Base-by-base conservation (phyloP, 1,284 basidiomycete genomes). In the Taiwanofungus camphoratus region DNA sequence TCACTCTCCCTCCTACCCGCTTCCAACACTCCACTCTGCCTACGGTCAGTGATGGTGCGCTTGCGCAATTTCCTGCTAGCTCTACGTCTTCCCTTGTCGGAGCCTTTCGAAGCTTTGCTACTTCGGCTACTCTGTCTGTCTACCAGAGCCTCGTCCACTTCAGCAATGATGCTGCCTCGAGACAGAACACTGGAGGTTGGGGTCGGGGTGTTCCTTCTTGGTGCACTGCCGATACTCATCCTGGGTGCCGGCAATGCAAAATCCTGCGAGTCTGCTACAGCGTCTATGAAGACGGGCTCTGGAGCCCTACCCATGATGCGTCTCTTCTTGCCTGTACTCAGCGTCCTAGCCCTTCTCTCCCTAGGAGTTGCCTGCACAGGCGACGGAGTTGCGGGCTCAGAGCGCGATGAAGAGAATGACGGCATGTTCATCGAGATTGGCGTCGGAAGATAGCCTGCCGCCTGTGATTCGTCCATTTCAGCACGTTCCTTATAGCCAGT, bases 81-180 rank as follows among this genome's bases (percentile, higher is more conserved):
- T 19, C 29, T 30, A 6, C 37, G 35, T 36, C 8, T 16, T 16
- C 16, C 11, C 35, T 8, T 6, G 35, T 11, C 12, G 12, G n/a
- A n/a, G n/a, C n/a, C n/a, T n/a, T n/a, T n/a, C n/a, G n/a, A n/a
- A n/a, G n/a, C n/a, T n/a, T n/a, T n/a, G n/a, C n/a, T n/a, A n/a
- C n/a, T n/a, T n/a, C n/a, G n/a, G n/a, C 26, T n/a, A 9, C 26
- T 29, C n/a, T 9, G 15, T 16, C 34, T 15, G 16, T 36, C 34
- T 7, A 13, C 22, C 4, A 34, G 34, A 7, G 31, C 31, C 18
- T 29, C 31, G 31, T 43, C 54, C 9, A 52, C 33, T 46, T 56
- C 52, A 30, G 49, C 53, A 41, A 46, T 50, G 34, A 58, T 32
- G 44, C 58, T 59, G 20, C 51, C 55, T 21, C 58, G 53, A 43